A percentile compares a stretch with the other conserved stretches of the same genome.
These are phyloP conservation scores for Chaetomiaceae sp. DNA, from an alignment of 2,329 filamentous ascomycete genomes.

Conservation along the genomic window DNA sequence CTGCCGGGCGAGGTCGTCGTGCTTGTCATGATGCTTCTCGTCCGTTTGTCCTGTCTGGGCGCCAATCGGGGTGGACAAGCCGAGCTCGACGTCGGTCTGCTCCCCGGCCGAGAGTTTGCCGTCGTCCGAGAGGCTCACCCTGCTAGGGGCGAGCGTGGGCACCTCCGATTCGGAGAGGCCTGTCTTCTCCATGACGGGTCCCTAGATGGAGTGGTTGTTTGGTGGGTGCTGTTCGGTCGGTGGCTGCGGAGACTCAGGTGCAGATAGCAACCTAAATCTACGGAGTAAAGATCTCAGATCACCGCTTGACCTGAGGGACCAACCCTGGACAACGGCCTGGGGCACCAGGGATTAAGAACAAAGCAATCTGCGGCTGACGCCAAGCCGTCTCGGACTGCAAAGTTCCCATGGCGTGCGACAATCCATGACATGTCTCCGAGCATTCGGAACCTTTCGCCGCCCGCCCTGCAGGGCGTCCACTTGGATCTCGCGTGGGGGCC, in stretches of 20 bases:
- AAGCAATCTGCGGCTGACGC: no score
- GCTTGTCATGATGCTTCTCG: constrained; percentile 12
- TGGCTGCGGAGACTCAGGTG: no score
- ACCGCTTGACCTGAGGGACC: neutral
- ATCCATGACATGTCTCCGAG: no score
- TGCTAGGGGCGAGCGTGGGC: constrained; percentile 27
- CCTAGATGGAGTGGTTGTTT: neutral
- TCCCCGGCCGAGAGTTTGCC: constrained; percentile 25
- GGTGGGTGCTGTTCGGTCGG: no score
- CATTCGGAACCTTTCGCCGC: no score
- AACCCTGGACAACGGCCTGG: neutral
- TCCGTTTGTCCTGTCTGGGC: neutral
- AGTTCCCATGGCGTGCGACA: no score
- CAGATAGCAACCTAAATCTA: no score
- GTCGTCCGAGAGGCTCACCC: constrained; percentile 24
- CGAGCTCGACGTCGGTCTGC: constrained; percentile 13
- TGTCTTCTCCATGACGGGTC: constrained; percentile 19
- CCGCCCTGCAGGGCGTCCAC: no score
- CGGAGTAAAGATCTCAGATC: no score
- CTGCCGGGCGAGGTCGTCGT: constrained; percentile 22
- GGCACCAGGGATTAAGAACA: no score
- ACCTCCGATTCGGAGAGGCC: constrained; percentile 19
- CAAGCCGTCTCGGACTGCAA: no score
- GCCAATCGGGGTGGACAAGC: constrained; percentile 9
- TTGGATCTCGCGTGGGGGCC: no score